Conservation (phyloP, 2,329 filamentous ascomycete genomes). For the Stachybotrys elegans region DNA sequence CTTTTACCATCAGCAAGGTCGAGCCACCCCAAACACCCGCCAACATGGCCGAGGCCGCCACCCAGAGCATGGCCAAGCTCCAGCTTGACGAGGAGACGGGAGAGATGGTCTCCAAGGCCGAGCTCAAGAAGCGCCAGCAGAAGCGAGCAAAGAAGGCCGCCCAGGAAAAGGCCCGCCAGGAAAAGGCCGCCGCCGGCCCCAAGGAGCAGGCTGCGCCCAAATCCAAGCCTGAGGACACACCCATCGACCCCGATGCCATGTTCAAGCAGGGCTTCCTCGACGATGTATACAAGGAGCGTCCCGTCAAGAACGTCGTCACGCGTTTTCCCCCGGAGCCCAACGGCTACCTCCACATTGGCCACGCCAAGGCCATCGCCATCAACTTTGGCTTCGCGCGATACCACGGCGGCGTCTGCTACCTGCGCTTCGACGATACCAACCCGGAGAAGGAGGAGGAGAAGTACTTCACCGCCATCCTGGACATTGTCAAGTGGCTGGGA, state of each 20-base stretch:
- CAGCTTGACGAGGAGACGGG: constrained; percentile 58
- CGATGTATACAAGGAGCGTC: constrained; percentile 65
- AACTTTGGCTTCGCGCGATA: constrained; percentile 92
- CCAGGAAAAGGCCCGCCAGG: constrained; percentile 65
- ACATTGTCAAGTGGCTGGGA: constrained; percentile 81
- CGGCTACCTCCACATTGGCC: constrained; percentile 88
- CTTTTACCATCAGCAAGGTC: no score
- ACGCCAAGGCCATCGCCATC: constrained; percentile 91
- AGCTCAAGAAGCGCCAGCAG: constrained; percentile 54
- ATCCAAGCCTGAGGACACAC: constrained; percentile 39
- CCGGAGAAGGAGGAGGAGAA: constrained; percentile 87
- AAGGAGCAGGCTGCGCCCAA: constrained; percentile 25
- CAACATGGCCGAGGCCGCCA: constrained; percentile 42
- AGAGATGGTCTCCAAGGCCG: constrained; percentile 59
- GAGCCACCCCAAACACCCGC: constrained; percentile 2
- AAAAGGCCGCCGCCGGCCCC: constrained; percentile 19
- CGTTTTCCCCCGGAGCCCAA: constrained; percentile 86
- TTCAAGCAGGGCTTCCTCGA: constrained; percentile 75
- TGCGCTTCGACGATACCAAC: constrained; percentile 87
- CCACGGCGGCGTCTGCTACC: constrained; percentile 56
- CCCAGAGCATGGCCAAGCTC: constrained; percentile 49
- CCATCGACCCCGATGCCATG: constrained; percentile 59
- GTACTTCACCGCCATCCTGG: constrained; percentile 84
- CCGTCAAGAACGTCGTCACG: constrained; percentile 57
- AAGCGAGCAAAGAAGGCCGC: constrained; percentile 53